Conservation (phyloP, 2,329 filamentous ascomycete species). For the Penicillium sp. region DNA sequence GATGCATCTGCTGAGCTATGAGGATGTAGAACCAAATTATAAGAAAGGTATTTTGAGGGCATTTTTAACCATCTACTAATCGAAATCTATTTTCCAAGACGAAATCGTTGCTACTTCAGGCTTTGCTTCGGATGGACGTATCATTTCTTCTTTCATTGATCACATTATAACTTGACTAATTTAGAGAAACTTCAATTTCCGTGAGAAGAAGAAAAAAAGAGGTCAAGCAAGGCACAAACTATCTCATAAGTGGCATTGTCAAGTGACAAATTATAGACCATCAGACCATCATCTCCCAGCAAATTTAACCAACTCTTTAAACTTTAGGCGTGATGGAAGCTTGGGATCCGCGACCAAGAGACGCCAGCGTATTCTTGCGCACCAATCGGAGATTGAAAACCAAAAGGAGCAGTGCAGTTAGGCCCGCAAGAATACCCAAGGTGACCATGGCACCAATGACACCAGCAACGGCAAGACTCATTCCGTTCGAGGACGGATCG, state of each 20-base stretch:
- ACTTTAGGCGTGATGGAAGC: conserved; percentile 3
- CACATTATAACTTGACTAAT: not conserved
- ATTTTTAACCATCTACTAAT: not conserved
- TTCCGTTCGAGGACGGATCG: conserved; percentile 44
- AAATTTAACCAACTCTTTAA: too few relatives aligned
- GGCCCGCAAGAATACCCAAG: conserved; percentile 44
- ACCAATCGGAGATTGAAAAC: conserved; percentile 13
- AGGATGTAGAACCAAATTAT: not conserved
- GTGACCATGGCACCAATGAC: conserved; percentile 75
- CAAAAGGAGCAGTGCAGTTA: conserved; percentile 11
- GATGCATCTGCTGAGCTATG: not conserved
- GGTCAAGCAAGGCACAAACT: not conserved
- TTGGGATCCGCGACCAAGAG: conserved; percentile 9
- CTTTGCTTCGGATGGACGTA: not conserved
- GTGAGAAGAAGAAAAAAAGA: not conserved
- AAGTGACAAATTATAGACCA: not conserved
- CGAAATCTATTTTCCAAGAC: not conserved
- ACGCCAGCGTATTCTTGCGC: conserved; percentile 14
- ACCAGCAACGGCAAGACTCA: conserved; percentile 73
- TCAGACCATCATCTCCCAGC: too few relatives aligned
- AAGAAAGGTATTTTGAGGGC: not conserved
- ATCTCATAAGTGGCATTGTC: not conserved
- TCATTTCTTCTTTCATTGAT: not conserved
- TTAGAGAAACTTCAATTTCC: not conserved
- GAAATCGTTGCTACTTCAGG: not conserved